Evolutionary conservation across 352 stramenopile genomes (phyloP).

Genomic region (Globisporangium uncinulatum): DNA sequence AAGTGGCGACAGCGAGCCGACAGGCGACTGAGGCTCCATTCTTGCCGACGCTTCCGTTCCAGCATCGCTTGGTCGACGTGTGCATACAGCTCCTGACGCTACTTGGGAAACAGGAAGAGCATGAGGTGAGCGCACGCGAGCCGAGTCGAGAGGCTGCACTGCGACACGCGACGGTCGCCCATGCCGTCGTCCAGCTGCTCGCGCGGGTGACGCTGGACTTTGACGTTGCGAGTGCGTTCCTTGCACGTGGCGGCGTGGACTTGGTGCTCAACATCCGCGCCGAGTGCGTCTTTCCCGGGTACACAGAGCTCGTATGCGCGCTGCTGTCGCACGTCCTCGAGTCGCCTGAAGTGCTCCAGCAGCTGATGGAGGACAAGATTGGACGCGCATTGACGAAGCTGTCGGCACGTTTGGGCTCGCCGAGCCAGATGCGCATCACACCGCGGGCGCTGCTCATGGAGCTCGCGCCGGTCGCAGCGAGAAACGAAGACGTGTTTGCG

Average conservation of each 20-base stretch:
- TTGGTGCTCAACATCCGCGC: constrained; percentile 44
- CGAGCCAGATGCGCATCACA: constrained; percentile 75
- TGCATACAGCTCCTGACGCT: constrained; percentile 25
- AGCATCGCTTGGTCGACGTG: constrained; percentile 29
- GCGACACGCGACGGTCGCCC: constrained; percentile 27
- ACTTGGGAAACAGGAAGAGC: background rate
- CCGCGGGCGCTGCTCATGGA: constrained; percentile 78
- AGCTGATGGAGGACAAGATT: constrained; percentile 87
- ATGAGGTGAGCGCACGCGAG: background rate
- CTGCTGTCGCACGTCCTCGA: constrained; percentile 73
- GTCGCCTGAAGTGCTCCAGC: constrained; percentile 78
- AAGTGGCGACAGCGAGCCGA: constrained; percentile 12
- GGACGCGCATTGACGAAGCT: constrained; percentile 69
- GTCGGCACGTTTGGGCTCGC: constrained; percentile 57
- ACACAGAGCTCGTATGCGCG: constrained; percentile 65
- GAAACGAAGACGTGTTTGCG: constrained; percentile 75
- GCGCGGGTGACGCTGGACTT: constrained; percentile 66
- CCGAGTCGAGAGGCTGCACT: background rate
- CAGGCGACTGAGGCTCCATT: constrained; percentile 11
- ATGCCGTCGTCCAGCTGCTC: constrained; percentile 73
- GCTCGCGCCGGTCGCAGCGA: constrained; percentile 55
- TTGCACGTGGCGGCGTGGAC: constrained; percentile 45
- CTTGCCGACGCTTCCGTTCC: constrained; percentile 15
- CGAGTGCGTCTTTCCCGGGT: constrained; percentile 48
- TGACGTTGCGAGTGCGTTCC: constrained; percentile 62